phyloP scores from a whole-genome alignment of 352 stramenopile species.

The Globisporangium iwayamae region DNA sequence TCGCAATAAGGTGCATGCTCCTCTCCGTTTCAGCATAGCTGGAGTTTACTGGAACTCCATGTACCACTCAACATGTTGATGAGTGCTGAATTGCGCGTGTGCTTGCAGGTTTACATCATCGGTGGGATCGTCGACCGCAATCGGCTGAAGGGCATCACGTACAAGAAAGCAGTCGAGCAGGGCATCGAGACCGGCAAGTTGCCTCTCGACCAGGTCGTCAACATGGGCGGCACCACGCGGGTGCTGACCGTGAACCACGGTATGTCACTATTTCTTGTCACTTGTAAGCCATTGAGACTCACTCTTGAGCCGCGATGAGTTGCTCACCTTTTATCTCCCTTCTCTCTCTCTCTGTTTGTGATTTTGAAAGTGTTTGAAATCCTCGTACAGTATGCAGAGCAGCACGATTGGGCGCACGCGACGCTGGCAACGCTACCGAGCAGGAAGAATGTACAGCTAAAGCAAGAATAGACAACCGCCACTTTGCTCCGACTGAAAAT shows the following conservation, averaged over 20 bases:
- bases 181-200: conserved; percentile 91
- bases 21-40: not conserved
- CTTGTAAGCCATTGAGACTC: not conserved
- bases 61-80: not conserved
- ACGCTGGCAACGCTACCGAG: conserved; percentile 61
- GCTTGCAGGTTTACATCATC: conserved; percentile 91
- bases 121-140: conserved; percentile 97
- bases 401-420: conserved; percentile 73
- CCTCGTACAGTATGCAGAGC: conserved; percentile 61
- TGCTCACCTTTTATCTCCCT: not conserved
- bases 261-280: conserved; percentile 17
- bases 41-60: not conserved
- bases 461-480: conserved; percentile 26
- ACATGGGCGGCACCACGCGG: conserved; percentile 68
- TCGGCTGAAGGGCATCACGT: conserved; percentile 91
- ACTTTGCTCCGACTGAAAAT: conserved; percentile 9
- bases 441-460: conserved; percentile 64
- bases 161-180: conserved; percentile 88
- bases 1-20: conserved; percentile 59
- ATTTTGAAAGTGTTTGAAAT: conserved; percentile 67
- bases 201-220: conserved; percentile 82
- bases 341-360: not conserved
- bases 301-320: not conserved
- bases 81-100: not conserved
- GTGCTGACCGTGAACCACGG: conserved; percentile 89